phyloP scores from a whole-genome alignment of 768 basidiomycete genomes.

The Austroboletus eburneus region DNA sequence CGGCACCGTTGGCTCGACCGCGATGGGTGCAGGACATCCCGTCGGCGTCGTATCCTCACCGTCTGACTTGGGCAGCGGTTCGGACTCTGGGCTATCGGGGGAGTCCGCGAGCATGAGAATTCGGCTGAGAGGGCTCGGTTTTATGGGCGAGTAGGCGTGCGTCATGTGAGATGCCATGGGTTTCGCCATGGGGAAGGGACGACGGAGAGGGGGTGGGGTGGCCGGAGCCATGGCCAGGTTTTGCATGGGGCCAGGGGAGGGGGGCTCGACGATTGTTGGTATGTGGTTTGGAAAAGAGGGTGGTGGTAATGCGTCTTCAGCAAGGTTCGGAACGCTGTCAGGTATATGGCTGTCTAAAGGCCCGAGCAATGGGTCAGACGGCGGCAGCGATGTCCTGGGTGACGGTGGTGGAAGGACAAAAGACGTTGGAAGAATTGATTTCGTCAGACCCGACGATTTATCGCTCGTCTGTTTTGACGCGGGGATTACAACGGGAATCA shows the following conservation, averaged over 20 bases:
- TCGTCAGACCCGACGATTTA: conserved; percentile 26
- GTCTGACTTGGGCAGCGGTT: background rate
- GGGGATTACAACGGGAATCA: conserved; percentile 34
- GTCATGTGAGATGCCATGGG: conserved; percentile 65
- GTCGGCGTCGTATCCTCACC: conserved; percentile 23
- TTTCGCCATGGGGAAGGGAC: conserved; percentile 68
- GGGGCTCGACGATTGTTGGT: conserved; percentile 21
- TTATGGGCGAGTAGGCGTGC: conserved; percentile 78
- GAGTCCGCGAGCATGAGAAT: conserved; percentile 71
- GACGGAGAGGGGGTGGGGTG: conserved; percentile 28
- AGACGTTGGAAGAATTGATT: conserved; percentile 58
- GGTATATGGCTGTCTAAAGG: conserved; percentile 21
- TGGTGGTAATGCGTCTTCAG: background rate
- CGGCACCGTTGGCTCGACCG: conserved; percentile 8
- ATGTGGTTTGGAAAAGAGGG: conserved; percentile 12
- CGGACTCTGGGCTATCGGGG: conserved; percentile 38
- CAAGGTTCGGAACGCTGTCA: background rate
- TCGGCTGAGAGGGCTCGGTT: conserved; percentile 76
- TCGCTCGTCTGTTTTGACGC: conserved; percentile 25
- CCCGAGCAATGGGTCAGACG: conserved; percentile 36
- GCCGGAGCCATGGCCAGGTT: background rate
- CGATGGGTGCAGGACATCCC: conserved; percentile 19
- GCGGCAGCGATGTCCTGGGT: conserved; percentile 57
- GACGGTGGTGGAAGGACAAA: conserved; percentile 80
- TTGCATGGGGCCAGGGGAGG: background rate